These are phyloP conservation scores for Termitomyces sp. DNA, from an alignment of 768 basidiomycete species.

Conservation along the genomic window DNA sequence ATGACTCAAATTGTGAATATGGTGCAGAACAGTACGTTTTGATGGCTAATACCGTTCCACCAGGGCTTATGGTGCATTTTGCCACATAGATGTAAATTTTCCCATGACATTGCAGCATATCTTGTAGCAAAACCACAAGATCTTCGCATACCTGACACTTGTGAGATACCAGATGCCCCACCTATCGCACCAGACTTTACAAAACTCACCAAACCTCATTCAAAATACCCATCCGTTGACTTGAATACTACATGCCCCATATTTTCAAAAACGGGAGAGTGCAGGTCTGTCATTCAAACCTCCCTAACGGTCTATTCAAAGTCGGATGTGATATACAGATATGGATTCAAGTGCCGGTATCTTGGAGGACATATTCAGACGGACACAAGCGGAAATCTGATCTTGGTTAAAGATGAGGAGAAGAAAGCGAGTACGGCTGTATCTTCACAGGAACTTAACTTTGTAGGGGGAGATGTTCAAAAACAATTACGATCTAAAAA, in stretches of 20 bases:
- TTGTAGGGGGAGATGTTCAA: slow-evolving; percentile 48
- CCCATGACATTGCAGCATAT: slow-evolving; percentile 74
- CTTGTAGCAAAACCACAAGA: slow-evolving; percentile 73
- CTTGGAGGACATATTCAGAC: slow-evolving; percentile 67
- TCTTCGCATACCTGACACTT: slow-evolving; percentile 48
- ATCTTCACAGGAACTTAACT: slow-evolving; percentile 63
- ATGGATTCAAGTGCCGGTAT: slow-evolving; percentile 90
- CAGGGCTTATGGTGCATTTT: background rate
- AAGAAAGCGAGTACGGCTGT: slow-evolving; percentile 44
- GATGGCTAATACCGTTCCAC: background rate
- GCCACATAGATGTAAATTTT: slow-evolving; percentile 60
- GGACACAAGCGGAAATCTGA: slow-evolving; percentile 37
- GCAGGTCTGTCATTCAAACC: slow-evolving; percentile 35
- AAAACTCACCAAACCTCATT: slow-evolving; percentile 21
- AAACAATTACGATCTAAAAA: slow-evolving; percentile 64
- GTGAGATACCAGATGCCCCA: slow-evolving; percentile 35
- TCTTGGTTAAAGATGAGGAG: slow-evolving; percentile 49
- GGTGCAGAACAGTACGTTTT: slow-evolving; percentile 49
- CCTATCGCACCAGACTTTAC: slow-evolving; percentile 42
- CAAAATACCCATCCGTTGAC: slow-evolving; percentile 37
- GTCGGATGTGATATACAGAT: slow-evolving; percentile 24
- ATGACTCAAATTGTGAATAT: slow-evolving; percentile 63
- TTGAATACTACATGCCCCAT: slow-evolving; percentile 55
- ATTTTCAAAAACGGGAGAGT: slow-evolving; percentile 64
- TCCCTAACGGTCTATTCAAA: background rate